These are phyloP conservation scores for Cyclotella baltica DNA, from an alignment of 108 stramenopile species.

Conservation along the genomic window DNA sequence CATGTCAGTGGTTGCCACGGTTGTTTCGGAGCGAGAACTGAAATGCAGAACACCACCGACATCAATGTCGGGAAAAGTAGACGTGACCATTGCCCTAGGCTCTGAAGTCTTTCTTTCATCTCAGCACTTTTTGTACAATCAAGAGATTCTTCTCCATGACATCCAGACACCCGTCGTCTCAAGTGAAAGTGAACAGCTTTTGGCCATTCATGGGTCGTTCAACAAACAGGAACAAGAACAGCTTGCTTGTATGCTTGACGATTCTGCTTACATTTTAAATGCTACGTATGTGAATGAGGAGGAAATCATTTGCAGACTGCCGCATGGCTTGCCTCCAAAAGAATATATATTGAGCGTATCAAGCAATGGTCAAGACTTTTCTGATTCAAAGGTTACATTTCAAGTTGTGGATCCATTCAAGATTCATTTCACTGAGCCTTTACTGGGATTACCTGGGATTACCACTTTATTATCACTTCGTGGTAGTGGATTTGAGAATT, in stretches of 20 bases:
- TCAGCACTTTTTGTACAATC: conserved; percentile 27
- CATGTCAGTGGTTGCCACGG: conserved; percentile 5
- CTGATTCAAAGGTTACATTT: conserved; percentile 15
- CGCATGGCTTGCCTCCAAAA: conserved; percentile 28
- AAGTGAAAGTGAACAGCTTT: conserved; percentile 1
- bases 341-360: conserved; percentile 32
- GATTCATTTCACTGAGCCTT: conserved; percentile 26
- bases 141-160: conserved; percentile 28
- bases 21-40: conserved; percentile 27
- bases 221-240: conserved; percentile 21
- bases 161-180: conserved; percentile 8
- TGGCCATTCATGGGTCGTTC: conserved; percentile 31
- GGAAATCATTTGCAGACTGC: conserved; percentile 23
- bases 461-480: conserved; percentile 18
- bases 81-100: conserved; percentile 35
- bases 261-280: neutral
- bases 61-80: conserved; percentile 1
- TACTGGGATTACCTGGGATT: conserved; percentile 12
- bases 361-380: conserved; percentile 44
- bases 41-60: conserved; percentile 24
- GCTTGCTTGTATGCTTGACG: conserved; percentile 31
- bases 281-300: conserved; percentile 34
- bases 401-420: conserved; percentile 37
- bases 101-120: conserved; percentile 26
- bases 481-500: conserved; percentile 32